Evolutionary conservation across 352 stramenopile species (phyloP).

Genomic region (Globisporangium emineosum): DNA sequence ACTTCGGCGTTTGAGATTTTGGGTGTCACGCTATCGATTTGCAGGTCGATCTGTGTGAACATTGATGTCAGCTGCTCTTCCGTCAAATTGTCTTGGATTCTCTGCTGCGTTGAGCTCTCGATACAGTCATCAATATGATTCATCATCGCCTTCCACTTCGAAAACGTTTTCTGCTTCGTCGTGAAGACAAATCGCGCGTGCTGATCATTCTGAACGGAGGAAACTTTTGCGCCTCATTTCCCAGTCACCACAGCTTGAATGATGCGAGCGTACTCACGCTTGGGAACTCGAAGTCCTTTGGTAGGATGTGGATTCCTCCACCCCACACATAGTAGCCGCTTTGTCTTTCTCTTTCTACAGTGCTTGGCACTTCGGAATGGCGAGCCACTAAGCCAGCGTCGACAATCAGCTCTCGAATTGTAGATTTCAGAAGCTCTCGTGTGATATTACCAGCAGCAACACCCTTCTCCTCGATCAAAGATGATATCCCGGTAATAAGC

Average conservation of each 20-base stretch:
- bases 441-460: neutral
- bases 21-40: neutral
- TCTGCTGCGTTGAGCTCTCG: neutral
- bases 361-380: no score
- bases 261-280: neutral
- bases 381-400: neutral
- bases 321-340: neutral
- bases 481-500: neutral
- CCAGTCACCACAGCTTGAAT: neutral
- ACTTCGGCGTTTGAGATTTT: neutral
- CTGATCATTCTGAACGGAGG: neutral
- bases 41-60: neutral
- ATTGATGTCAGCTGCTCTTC: neutral
- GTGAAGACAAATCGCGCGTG: neutral
- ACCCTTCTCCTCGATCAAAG: neutral
- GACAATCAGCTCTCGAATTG: neutral
- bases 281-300: neutral
- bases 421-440: neutral
- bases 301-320: neutral
- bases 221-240: neutral
- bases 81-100: neutral
- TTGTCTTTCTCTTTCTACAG: no score
- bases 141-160: neutral
- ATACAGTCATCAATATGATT: neutral
- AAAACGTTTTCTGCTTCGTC: neutral